Evolutionary conservation across 352 stramenopile genomes (phyloP), one percentile per base, ranked within the genome.

Genomic region (Phytophthora rubi): DNA sequence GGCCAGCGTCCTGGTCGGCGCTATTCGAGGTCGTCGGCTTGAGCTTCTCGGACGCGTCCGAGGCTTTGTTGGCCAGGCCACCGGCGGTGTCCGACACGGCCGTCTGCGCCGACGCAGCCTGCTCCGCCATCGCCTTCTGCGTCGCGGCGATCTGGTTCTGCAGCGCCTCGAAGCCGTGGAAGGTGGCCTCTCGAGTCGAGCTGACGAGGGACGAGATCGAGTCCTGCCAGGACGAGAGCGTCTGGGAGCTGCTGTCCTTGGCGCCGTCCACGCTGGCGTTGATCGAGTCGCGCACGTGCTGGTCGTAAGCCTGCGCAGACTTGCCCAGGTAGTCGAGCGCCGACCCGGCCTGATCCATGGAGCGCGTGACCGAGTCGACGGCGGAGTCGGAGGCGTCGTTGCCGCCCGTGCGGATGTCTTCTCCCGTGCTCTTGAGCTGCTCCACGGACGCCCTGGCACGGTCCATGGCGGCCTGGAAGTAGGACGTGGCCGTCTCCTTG

Each of bases 391-490:
- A 77, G 13, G 57, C 61, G 12, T 68, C 69, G 59, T 75, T 76
- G 51, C 56, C 65, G 13, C 67, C 44, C 13, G 57, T 30, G 18
- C 62, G 54, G 18, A 72, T 48, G 39, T 69, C 55, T 32, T 80
- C 75, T 9, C 51, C 28, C 44, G 62, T 28, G 12, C 45, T 68
- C 63, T 77, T 80, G 51, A 77, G 60, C 23, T 71, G 51, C 4
- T 68, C 55, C 23, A 79, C 55, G 9, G 57, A 75, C 6, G 45
- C 56, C 8, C 49, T 71, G 30, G 73, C 73, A 1, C 44, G 37
- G 51, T 83, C 79, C 59, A 83, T 80, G 18, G 71, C 75, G 26
- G 61, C 16, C 47, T 82, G 62, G 49, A 86, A 78, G 58, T 73
- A 83, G 23, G 74, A 68, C 42, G 75, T 73, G 51, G 75, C 56